Evolutionary conservation across 371 early-diverging fungal species (phyloP), one percentile per base, ranked within the genome.

Genomic region (Mortierella sp.): DNA sequence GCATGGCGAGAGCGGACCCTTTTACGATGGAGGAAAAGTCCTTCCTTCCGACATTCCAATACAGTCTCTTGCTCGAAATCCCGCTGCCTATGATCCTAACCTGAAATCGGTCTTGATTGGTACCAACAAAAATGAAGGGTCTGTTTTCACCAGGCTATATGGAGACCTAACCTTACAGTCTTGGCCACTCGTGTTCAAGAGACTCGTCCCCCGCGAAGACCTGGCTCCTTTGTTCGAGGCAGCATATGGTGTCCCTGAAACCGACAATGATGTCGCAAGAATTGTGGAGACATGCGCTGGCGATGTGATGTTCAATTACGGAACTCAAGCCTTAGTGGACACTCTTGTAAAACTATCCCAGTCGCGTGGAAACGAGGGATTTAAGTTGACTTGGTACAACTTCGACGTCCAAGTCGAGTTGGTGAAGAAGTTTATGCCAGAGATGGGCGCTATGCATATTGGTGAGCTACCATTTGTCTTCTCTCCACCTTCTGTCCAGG

Each of bases 21-120:
- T 47, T 24, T 54, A 70, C 35, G 70, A 72, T 24, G 37, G 57
- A 30, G 70, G 66, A 28, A 69, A 59, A 49, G 22, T 63, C 11
- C 24, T 66, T 16, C 67, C 68, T 5, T 66, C 72, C 24, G 11
- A 47, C 5, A 39, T 59, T 47, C 64, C 64, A 14, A 59, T 62
- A 37, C 65, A 68, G 22, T 16, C 45, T 0, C 22, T 45, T 55
- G 66, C 60, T 26, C 22, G 26, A 24, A 63, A 66, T 10, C 54
- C 55, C 1, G n/a, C 45, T 5, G 64, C 60, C 8, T 77, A 72
- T 16, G 72, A 72, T 39, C 77, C 77, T 10, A 40, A 35, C 5
- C 30, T 77, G 28, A 68, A 72, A 22, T 64, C 68, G 18, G 65
- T 77, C 22, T 6, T 77, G 64, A 67, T 72, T 57, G 72, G 77